These are phyloP conservation scores for Bolboschoenus planiculmis DNA, from an alignment of 176 grass and related monocot genomes.

Conservation along the genomic window DNA sequence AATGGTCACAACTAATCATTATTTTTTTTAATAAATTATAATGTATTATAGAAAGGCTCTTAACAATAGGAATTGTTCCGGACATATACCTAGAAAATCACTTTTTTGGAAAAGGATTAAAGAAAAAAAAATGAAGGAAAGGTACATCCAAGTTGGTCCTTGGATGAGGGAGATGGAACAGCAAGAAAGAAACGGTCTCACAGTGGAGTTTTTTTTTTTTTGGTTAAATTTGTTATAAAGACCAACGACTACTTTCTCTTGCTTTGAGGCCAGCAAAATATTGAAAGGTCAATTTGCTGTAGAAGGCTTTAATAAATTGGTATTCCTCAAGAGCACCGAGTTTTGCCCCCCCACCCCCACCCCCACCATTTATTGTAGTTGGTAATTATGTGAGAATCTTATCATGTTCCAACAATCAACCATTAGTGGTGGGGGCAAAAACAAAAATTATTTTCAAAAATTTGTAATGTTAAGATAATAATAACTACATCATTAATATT, in stretches of 20 bases:
- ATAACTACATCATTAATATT: no score
- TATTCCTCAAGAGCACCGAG: neutral
- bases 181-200: constrained; percentile 12
- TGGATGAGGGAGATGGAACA: neutral
- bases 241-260: neutral
- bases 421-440: no score
- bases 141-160: constrained; percentile 24
- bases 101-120: no score
- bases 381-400: neutral
- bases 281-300: neutral
- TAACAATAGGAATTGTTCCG: no score
- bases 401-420: neutral
- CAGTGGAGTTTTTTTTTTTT: neutral
- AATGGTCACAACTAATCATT: no score
- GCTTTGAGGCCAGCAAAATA: neutral
- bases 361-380: neutral
- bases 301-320: neutral
- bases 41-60: no score
- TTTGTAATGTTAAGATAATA: no score
- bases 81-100: no score
- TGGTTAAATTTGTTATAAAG: neutral
- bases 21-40: no score
- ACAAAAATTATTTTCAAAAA: no score
- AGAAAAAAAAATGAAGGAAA: neutral
- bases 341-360: neutral